Evolutionary conservation across 2,329 filamentous ascomycete species (phyloP).

Genomic region (Fusarium caatingaense): DNA sequence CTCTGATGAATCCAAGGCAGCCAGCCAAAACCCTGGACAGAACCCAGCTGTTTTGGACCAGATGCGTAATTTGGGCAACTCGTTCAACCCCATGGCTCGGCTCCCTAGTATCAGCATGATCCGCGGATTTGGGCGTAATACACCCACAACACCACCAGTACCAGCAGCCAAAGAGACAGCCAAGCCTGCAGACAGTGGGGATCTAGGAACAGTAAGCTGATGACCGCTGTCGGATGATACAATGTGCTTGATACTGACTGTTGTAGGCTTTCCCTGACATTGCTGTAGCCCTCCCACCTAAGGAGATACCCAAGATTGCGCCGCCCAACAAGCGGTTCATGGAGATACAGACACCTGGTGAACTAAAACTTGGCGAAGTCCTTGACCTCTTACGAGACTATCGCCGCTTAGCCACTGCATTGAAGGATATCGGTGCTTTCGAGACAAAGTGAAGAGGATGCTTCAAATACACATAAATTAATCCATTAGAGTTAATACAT

Average conservation of each 20-base stretch:
- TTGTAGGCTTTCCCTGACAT: slow-evolving; percentile 70
- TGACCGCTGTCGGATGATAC: neutral
- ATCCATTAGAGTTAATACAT: slow-evolving; percentile 27
- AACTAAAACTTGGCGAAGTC: slow-evolving; percentile 79
- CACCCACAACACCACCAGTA: slow-evolving; percentile 51
- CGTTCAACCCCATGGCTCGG: slow-evolving; percentile 84
- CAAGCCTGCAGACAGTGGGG: slow-evolving; percentile 62
- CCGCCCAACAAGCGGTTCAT: slow-evolving; percentile 80
- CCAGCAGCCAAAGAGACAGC: slow-evolving; percentile 55
- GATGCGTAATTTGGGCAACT: slow-evolving; percentile 82
- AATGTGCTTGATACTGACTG: slow-evolving; percentile 2
- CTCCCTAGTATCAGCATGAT: slow-evolving; percentile 80
- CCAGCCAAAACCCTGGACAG: slow-evolving; percentile 36
- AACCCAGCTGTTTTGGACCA: slow-evolving; percentile 78
- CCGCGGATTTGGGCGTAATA: slow-evolving; percentile 76
- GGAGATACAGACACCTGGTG: slow-evolving; percentile 75
- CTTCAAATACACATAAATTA: slow-evolving; percentile 9
- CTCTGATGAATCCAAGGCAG: slow-evolving; percentile 51
- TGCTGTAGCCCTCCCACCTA: slow-evolving; percentile 65
- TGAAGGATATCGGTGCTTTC: slow-evolving; percentile 73
- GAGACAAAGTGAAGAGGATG: slow-evolving; percentile 52
- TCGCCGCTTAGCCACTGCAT: slow-evolving; percentile 72
- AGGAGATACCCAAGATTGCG: slow-evolving; percentile 65
- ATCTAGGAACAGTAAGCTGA: slow-evolving; percentile 66
- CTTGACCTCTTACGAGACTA: slow-evolving; percentile 79